Base-by-base conservation (phyloP, 768 basidiomycete species). In the Suillus sp. region DNA sequence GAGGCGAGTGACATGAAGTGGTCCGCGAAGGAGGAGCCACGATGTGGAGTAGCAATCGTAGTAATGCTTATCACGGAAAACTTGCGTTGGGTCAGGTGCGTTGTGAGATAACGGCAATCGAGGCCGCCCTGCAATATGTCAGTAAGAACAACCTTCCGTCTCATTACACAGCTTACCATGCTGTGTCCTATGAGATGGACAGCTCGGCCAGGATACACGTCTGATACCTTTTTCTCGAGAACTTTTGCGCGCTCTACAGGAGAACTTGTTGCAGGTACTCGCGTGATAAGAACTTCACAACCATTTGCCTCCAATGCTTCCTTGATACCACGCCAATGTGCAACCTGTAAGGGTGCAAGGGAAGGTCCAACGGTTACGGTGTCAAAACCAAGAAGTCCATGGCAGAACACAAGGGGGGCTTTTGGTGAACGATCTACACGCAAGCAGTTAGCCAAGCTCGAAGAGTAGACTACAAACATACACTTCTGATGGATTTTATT, bases 311-410 rank as follows among this genome's bases (percentile, higher is more conserved):
- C 89, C 8, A 99, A 81, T 20, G 92, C 95, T 72, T 98, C 93
- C 70, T 91, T 90, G 66, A 99, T 96, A 8, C 97, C 97, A 42
- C 96, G 85, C 97, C 97, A 99, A 74, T 99, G 95, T 2, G 90
- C 83, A 47, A 99, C 93, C 70, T 95, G 88, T 20, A 98, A 69
- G 4, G 93, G 88, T 14, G 89, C 87, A 62, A 90, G 91, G 51
- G 89, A 78, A 2, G 84, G 87, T 1, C 91, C 90, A 27, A 94
- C 89, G 3, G 86, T 90, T 67, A 95, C 85, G 0, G 87, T 89
- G 72, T 96, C 93, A 66, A 95, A 96, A 1, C 94, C 93, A 9
- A 98, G 83, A 1, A 97, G 83, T 10, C 96, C 96, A 72, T 99
- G 96, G 68, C 96, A 99, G 76, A 99, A 98, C 1, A 99, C 90